Base-by-base conservation (phyloP, 2,329 filamentous ascomycete genomes). In the Colletotrichum scovillei region DNA sequence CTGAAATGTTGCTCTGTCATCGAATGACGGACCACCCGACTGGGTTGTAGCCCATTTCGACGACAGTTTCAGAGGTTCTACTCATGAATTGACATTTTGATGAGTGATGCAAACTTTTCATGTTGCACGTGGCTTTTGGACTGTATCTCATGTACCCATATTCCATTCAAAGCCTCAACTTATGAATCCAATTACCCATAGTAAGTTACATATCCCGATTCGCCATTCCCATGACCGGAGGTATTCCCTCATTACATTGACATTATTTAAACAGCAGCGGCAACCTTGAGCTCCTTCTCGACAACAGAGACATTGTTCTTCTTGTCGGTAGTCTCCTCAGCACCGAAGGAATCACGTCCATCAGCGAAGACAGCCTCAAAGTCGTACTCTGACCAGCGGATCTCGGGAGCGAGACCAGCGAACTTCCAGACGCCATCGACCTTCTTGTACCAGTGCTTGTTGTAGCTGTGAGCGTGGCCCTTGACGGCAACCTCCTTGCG, bases 401-500 rank as follows among this genome's bases (percentile, higher is more conserved):
- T 89, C 60, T 86, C 82, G 5, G 89, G 88, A 75, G 83, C 82
- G 67, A 91, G 82, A 2, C 88, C 88, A 12, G 88, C 89, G 76
- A 91, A 89, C 81, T 91, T 91, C 89, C 89, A 91, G 57, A 86
- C 85, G n/a, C 88, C 89, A 76, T 88, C 81, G 57, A 90, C 78
- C 82, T 89, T 90, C 67, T 81, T 82, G 81, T 91, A 91, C 81
- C 86, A 89, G 80, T 90, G 88, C 72, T 85, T 86, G 79, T 89
- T 89, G 76, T 86, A 86, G 69, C 86, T 86, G 82, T 92, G 89
- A 19, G 86, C 88, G 77, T 92, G 90, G 72, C 90, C 90, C 82
- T 91, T 91, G 78, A 89, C 84, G 67, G 84, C 84, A 49, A 91
- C 88, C 28, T 83, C 80, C 62, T 81, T 76, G 70, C 87, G 77